Conservation (phyloP, 169 alveolate species). For the Toxoplasma gondii region DNA sequence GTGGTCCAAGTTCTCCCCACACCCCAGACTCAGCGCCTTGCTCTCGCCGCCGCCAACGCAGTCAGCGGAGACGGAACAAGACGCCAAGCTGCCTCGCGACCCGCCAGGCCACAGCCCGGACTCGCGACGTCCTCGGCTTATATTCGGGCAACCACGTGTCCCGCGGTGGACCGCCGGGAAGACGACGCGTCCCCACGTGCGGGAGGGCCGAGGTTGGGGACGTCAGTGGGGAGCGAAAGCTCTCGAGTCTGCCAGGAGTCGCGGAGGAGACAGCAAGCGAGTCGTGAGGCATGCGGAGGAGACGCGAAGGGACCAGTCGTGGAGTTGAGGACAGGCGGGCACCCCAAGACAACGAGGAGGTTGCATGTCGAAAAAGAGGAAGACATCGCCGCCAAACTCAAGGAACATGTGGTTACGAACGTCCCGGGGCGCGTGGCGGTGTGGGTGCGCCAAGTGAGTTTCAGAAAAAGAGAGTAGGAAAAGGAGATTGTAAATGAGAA, state of each 20-base stretch:
- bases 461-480: no score
- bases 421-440: background rate
- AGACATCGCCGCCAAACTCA: background rate
- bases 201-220: no score
- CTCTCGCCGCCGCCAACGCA: background rate
- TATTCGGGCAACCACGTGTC: no score
- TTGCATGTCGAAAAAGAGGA: background rate
- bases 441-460: slow-evolving; percentile 16
- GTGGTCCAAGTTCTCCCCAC: background rate
- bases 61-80: no score
- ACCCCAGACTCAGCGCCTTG: background rate
- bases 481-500: no score
- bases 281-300: background rate
- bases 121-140: no score
- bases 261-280: background rate
- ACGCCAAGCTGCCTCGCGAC: no score
- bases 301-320: background rate
- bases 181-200: no score
- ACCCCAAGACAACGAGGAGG: background rate
- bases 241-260: background rate
- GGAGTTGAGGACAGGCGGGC: background rate
- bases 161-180: no score
- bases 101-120: no score
- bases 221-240: no score
- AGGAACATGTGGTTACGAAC: background rate